These are phyloP conservation scores for Rhodotorula sp. DNA, from an alignment of 1,284 basidiomycete genomes.

Conservation along the genomic window DNA sequence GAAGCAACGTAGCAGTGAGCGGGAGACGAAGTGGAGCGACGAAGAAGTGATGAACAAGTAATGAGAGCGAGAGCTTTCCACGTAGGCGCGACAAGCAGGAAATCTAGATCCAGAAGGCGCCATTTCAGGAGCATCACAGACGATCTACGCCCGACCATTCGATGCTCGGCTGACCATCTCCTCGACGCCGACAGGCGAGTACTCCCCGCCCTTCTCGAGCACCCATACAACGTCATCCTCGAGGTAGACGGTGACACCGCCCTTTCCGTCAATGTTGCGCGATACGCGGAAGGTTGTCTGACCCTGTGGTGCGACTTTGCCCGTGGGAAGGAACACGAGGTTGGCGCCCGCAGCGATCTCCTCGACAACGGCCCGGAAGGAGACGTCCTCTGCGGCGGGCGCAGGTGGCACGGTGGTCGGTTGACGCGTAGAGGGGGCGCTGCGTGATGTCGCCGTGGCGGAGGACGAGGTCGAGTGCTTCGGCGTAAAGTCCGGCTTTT, in stretches of 20 bases:
- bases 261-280: constrained; percentile 69
- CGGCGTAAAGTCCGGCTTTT: constrained; percentile 33
- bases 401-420: constrained; percentile 16
- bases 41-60: no score
- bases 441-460: constrained; percentile 9
- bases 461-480: constrained; percentile 44
- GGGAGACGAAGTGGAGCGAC: no score
- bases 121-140: neutral
- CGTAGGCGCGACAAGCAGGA: no score
- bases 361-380: constrained; percentile 87
- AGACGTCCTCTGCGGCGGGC: constrained; percentile 58
- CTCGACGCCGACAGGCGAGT: constrained; percentile 42
- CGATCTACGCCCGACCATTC: neutral
- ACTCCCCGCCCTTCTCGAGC: constrained; percentile 26
- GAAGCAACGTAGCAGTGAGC: no score
- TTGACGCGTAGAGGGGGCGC: constrained; percentile 59
- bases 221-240: constrained; percentile 66
- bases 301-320: constrained; percentile 73
- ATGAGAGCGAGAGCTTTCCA: no score
- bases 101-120: neutral
- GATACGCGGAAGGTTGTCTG: constrained; percentile 85
- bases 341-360: constrained; percentile 80
- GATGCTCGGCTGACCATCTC: constrained; percentile 42
- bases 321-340: constrained; percentile 81
- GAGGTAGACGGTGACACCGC: constrained; percentile 79